A percentile compares a stretch with the other conserved stretches of the same genome.
phyloP scores from a whole-genome alignment of 2,329 filamentous ascomycete species.

The Elsinoe perseae region DNA sequence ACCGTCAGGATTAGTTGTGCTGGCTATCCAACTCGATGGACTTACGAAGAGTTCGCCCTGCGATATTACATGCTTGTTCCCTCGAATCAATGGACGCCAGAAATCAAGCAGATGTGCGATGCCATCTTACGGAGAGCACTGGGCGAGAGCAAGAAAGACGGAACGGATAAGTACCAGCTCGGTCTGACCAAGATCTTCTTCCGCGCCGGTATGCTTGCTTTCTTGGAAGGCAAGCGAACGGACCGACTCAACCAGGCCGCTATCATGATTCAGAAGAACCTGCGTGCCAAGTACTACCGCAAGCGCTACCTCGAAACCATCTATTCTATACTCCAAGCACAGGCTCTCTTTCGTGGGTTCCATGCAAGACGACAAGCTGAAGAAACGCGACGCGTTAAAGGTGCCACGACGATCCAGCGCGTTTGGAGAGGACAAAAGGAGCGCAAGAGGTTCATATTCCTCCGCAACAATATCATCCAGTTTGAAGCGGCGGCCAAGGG shows the following conservation, averaged over 20 bases:
- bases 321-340: conserved; percentile 69
- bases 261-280: conserved; percentile 97
- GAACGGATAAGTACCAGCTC: conserved; percentile 91
- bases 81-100: conserved; percentile 81
- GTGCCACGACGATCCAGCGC: conserved; percentile 88
- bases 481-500: conserved; percentile 90
- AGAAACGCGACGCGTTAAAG: conserved; percentile 72
- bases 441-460: conserved; percentile 67
- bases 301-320: conserved; percentile 83
- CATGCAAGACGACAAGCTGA: conserved; percentile 70
- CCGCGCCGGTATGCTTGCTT: conserved; percentile 96
- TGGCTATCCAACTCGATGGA: conserved; percentile 96
- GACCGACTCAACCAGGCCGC: conserved; percentile 86
- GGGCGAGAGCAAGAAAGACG: conserved; percentile 53
- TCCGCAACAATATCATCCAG: conserved; percentile 75
- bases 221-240: conserved; percentile 89
- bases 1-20: conserved; percentile 96
- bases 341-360: conserved; percentile 69
- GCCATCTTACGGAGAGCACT: conserved; percentile 84
- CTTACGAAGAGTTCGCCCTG: conserved; percentile 94
- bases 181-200: conserved; percentile 99
- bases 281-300: conserved; percentile 90
- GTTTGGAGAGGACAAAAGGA: conserved; percentile 92
- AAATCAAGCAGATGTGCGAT: conserved; percentile 90
- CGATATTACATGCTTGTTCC: conserved; percentile 97